Evolutionary conservation across 2,329 filamentous ascomycete genomes (phyloP).

Genomic region (Fusarium sp.): DNA sequence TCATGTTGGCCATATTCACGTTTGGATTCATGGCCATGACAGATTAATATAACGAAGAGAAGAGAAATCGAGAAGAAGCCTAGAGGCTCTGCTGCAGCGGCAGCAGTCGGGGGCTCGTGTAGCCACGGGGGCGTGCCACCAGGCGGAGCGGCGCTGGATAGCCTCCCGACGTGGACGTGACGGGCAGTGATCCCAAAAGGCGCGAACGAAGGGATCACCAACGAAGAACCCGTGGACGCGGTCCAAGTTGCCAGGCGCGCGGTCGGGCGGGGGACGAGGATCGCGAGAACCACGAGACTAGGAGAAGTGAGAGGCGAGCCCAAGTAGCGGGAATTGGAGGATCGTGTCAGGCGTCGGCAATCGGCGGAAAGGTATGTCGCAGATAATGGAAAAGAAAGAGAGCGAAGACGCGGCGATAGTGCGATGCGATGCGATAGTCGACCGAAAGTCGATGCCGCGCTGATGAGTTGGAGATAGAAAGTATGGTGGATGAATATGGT

Average conservation of each 20-base stretch:
- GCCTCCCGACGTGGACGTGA: constrained; percentile 55
- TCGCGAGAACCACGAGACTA: constrained; percentile 47
- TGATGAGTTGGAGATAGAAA: constrained; percentile 43
- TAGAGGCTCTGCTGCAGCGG: constrained; percentile 48
- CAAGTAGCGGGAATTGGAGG: constrained; percentile 41
- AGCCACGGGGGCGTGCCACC: constrained; percentile 55
- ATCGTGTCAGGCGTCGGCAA: constrained; percentile 43
- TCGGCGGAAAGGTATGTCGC: constrained; percentile 33
- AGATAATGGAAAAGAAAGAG: constrained; percentile 22
- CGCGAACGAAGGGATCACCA: constrained; percentile 39
- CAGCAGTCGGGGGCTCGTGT: constrained; percentile 49
- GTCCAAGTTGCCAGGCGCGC: constrained; percentile 47
- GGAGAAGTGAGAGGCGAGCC: constrained; percentile 41
- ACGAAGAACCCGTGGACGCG: constrained; percentile 45
- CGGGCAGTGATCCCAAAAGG: constrained; percentile 50
- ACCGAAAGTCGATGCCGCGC: constrained; percentile 44
- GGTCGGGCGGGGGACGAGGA: constrained; percentile 43
- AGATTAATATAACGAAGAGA: constrained; percentile 40
- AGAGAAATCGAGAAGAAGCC: constrained; percentile 37
- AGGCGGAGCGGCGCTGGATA: constrained; percentile 54
- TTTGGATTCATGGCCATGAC: constrained; percentile 70
- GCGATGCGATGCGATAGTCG: constrained; percentile 44
- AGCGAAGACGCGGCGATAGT: constrained; percentile 14
- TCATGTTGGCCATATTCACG: constrained; percentile 78
- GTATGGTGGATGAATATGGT: constrained; percentile 43